These are phyloP conservation scores for Haplosporangium gracile DNA, from an alignment of 192 early-diverging fungal species.

Conservation along the genomic window DNA sequence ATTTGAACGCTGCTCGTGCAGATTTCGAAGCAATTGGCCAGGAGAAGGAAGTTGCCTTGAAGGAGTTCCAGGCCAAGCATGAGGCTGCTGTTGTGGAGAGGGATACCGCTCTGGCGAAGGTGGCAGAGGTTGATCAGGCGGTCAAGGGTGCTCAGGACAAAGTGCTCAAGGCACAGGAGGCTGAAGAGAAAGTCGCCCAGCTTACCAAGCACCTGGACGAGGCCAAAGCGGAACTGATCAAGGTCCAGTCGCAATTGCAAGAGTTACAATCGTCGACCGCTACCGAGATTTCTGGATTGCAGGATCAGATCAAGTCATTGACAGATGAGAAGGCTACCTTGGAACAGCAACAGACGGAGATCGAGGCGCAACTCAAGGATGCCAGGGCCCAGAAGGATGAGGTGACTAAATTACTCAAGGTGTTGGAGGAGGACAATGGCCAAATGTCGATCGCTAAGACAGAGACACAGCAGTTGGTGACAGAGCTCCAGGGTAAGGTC, in stretches of 20 bases:
- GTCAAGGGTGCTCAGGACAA: slow-evolving; percentile 26
- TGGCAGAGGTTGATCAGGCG: not conserved
- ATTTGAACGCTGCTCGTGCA: slow-evolving; percentile 16
- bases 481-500: slow-evolving; percentile 54
- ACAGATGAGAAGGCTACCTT: slow-evolving; percentile 4
- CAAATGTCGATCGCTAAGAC: slow-evolving; percentile 51
- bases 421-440: slow-evolving; percentile 51
- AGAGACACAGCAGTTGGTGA: slow-evolving; percentile 57
- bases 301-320: slow-evolving; percentile 22
- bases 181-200: slow-evolving; percentile 16
- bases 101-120: slow-evolving; percentile 19
- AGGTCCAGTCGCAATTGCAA: slow-evolving; percentile 23
- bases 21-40: slow-evolving; percentile 7
- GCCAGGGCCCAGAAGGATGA: slow-evolving; percentile 36
- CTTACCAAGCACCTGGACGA: slow-evolving; percentile 39
- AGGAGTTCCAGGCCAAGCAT: slow-evolving; percentile 9
- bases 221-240: slow-evolving; percentile 15
- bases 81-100: slow-evolving; percentile 10
- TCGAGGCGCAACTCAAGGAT: slow-evolving; percentile 32
- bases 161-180: not conserved
- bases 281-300: slow-evolving; percentile 23
- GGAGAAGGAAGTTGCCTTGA: slow-evolving; percentile 1
- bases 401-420: slow-evolving; percentile 33
- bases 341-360: slow-evolving; percentile 22
- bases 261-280: slow-evolving; percentile 6